Evolutionary conservation across 163 green algal species (phyloP).

Genomic region (Scenedesmus sp.): DNA sequence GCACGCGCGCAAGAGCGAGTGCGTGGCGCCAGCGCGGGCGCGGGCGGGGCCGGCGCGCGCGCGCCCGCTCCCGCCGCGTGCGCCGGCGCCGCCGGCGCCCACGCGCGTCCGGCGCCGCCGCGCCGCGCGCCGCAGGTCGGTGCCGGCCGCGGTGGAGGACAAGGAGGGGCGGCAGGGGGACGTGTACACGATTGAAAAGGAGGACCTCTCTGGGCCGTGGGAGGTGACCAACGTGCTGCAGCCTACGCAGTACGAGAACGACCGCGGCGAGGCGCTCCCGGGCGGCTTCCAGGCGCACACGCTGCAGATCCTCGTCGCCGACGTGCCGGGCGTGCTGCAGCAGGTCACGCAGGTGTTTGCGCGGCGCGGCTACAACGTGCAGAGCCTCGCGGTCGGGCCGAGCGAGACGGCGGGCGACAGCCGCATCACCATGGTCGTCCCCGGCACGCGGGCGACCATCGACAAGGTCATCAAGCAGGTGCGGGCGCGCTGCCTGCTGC

Average conservation of each 20-base stretch:
- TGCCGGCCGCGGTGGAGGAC: conserved; percentile 1
- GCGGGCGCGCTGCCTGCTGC: too few species aligned
- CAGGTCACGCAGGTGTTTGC: conserved; percentile 95
- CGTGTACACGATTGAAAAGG: conserved; percentile 60
- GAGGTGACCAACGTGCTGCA: conserved; percentile 63
- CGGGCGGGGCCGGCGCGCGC: too few species aligned
- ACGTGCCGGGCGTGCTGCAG: conserved; percentile 95
- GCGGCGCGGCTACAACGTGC: conserved; percentile 97
- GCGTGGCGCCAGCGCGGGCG: too few species aligned
- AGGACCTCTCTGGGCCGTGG: conserved; percentile 55
- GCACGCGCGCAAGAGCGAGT: conserved; percentile 28
- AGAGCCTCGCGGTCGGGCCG: conserved; percentile 94
- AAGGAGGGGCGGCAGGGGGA: conserved; percentile 48
- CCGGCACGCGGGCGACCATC: conserved; percentile 72
- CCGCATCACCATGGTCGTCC: conserved; percentile 96
- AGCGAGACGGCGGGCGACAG: conserved; percentile 82
- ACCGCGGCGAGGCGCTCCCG: conserved; percentile 1
- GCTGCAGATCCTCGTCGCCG: conserved; percentile 90
- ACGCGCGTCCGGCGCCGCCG: too few species aligned
- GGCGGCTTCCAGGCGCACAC: conserved; percentile 71
- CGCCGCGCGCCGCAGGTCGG: conserved; percentile 10
- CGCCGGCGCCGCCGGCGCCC: too few species aligned
- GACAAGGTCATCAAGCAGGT: conserved; percentile 61
- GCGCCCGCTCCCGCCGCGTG: too few species aligned
- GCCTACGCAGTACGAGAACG: conserved; percentile 44